These are phyloP conservation scores for Cladobotryum mycophilum DNA, from an alignment of 2,329 filamentous ascomycete genomes.

Conservation along the genomic window DNA sequence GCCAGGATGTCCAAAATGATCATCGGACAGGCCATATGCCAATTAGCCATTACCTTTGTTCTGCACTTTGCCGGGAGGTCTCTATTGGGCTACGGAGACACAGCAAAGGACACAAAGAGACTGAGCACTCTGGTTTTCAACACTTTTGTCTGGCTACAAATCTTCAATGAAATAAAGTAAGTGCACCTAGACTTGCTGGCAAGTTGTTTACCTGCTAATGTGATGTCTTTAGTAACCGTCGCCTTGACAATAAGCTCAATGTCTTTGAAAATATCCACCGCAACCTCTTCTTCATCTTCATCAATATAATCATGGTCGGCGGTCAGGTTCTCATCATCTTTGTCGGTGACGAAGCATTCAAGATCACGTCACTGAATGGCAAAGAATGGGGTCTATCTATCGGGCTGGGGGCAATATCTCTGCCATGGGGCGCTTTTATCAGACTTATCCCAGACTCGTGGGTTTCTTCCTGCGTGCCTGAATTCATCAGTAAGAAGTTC, in stretches of 20 bases:
- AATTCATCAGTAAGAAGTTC: constrained; percentile 23
- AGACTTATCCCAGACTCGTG: constrained; percentile 65
- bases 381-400: constrained; percentile 74
- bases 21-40: constrained; percentile 54
- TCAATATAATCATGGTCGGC: constrained; percentile 64
- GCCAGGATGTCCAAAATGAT: constrained; percentile 61
- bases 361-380: constrained; percentile 45
- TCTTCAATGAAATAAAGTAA: constrained; percentile 67
- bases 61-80: constrained; percentile 56
- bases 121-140: constrained; percentile 71
- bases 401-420: constrained; percentile 65
- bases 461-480: constrained; percentile 24
- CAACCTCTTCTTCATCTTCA: constrained; percentile 65
- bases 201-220: background rate
- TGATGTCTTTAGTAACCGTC: constrained; percentile 38
- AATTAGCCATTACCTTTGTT: constrained; percentile 50
- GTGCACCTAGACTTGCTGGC: background rate
- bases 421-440: constrained; percentile 68
- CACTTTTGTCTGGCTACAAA: constrained; percentile 81
- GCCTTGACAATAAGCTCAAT: constrained; percentile 69
- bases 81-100: constrained; percentile 47
- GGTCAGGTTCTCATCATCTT: constrained; percentile 68
- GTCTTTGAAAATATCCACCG: constrained; percentile 63
- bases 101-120: constrained; percentile 28
- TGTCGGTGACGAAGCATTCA: constrained; percentile 61